phyloP scores from a whole-genome alignment of 2,329 filamentous ascomycete species.

The Penicillium polonicum region DNA sequence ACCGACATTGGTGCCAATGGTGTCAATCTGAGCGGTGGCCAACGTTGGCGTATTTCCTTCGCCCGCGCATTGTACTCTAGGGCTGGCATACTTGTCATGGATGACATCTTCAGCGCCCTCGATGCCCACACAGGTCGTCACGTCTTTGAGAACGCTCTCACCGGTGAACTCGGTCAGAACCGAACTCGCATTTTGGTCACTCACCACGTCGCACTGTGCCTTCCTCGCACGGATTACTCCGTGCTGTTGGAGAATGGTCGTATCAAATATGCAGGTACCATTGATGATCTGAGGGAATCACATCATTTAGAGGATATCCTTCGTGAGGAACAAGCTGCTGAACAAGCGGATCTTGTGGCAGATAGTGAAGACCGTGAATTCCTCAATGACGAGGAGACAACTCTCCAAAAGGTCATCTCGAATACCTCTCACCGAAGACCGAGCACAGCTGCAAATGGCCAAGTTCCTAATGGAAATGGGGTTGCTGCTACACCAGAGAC shows the following conservation, averaged over 20 bases:
- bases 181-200: slow-evolving; percentile 78
- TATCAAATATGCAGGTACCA: slow-evolving; percentile 62
- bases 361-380: slow-evolving; percentile 14
- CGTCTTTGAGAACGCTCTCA: slow-evolving; percentile 73
- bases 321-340: slow-evolving; percentile 43
- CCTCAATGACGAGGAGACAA: slow-evolving; percentile 15
- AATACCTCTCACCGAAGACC: slow-evolving; percentile 16
- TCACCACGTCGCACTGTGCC: slow-evolving; percentile 71
- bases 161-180: slow-evolving; percentile 65
- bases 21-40: slow-evolving; percentile 79
- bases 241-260: slow-evolving; percentile 70
- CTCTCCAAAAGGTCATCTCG: slow-evolving; percentile 25
- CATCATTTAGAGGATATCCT: slow-evolving; percentile 47
- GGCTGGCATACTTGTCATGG: slow-evolving; percentile 71
- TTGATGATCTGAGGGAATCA: slow-evolving; percentile 55
- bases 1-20: slow-evolving; percentile 84
- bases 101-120: slow-evolving; percentile 80
- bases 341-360: slow-evolving; percentile 33
- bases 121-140: slow-evolving; percentile 79
- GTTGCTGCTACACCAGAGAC: slow-evolving; percentile 21
- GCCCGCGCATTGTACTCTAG: slow-evolving; percentile 77
- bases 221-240: slow-evolving; percentile 69
- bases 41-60: slow-evolving; percentile 78
- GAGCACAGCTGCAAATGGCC: slow-evolving; percentile 11
- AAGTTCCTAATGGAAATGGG: slow-evolving; percentile 14